Evolutionary conservation across 768 basidiomycete genomes (phyloP).

Genomic region (Phylloporus sp.): DNA sequence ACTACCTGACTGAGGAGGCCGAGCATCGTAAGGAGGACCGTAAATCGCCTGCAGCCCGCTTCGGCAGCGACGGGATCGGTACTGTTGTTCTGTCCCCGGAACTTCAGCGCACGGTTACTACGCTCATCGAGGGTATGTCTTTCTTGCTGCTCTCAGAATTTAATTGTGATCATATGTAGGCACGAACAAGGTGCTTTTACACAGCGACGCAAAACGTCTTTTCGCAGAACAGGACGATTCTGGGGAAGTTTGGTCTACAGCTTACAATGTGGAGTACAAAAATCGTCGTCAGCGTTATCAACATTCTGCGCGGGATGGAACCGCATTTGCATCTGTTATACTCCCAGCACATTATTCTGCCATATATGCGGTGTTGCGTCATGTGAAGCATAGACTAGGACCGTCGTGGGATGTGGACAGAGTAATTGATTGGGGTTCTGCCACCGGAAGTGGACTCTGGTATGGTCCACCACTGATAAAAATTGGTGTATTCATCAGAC

Average conservation of each 20-base stretch:
- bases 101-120: conserved; percentile 60
- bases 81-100: conserved; percentile 69
- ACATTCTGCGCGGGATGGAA: conserved; percentile 67
- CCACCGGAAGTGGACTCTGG: conserved; percentile 82
- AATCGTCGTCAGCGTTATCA: conserved; percentile 53
- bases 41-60: conserved; percentile 78
- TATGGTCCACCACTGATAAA: conserved; percentile 30
- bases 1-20: conserved; percentile 25
- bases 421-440: conserved; percentile 83
- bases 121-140: conserved; percentile 60
- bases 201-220: conserved; percentile 68
- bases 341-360: conserved; percentile 84
- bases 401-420: conserved; percentile 53
- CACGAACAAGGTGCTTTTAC: conserved; percentile 60
- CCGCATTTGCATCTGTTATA: conserved; percentile 83
- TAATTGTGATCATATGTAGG: conserved; percentile 36
- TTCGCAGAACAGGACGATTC: conserved; percentile 41
- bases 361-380: conserved; percentile 68
- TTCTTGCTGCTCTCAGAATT: conserved; percentile 3
- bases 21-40: conserved; percentile 35
- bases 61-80: conserved; percentile 73
- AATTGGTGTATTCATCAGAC: conserved; percentile 8
- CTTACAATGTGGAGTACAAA: conserved; percentile 58
- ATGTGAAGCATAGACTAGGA: conserved; percentile 62
- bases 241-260: conserved; percentile 48